Conservation (phyloP, 257 asterid genomes). For the Schizonepeta tenuifolia region DNA sequence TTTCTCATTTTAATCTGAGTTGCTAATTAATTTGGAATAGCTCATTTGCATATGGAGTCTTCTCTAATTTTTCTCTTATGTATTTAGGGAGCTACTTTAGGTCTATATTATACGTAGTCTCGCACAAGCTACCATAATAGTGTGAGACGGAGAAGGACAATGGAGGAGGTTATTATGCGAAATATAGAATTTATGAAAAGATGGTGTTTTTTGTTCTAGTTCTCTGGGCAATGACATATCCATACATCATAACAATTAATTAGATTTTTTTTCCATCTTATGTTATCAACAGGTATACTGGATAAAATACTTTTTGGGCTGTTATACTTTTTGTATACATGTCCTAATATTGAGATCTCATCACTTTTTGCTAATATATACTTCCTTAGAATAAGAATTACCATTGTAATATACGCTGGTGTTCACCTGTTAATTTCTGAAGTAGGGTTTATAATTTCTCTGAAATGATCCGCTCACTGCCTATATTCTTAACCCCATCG, state of each 20-base stretch:
- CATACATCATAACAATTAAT: not conserved
- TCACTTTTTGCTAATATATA: not conserved
- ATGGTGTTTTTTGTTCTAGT: not conserved
- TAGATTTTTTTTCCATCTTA: conserved; percentile 1
- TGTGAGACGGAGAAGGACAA: conserved; percentile 22
- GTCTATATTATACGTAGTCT: conserved; percentile 17
- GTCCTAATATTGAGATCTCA: conserved; percentile 6
- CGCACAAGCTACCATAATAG: not conserved
- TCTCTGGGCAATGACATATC: not conserved
- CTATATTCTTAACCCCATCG: not conserved
- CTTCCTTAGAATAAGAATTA: not conserved
- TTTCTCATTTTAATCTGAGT: conserved; percentile 15
- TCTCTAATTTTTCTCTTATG: not conserved
- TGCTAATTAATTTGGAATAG: not conserved
- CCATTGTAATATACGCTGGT: not conserved
- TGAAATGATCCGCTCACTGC: conserved; percentile 1
- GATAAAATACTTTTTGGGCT: not conserved
- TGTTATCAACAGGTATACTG: not conserved
- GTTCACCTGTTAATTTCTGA: conserved; percentile 10
- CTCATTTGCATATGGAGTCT: conserved; percentile 10
- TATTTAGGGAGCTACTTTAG: conserved; percentile 10
- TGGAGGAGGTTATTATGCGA: not conserved
- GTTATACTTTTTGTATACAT: not conserved
- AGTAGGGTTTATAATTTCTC: not conserved
- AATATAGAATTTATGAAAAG: not conserved